Conservation (phyloP, 306 rosid species). For the Acacia crassicarpa region DNA sequence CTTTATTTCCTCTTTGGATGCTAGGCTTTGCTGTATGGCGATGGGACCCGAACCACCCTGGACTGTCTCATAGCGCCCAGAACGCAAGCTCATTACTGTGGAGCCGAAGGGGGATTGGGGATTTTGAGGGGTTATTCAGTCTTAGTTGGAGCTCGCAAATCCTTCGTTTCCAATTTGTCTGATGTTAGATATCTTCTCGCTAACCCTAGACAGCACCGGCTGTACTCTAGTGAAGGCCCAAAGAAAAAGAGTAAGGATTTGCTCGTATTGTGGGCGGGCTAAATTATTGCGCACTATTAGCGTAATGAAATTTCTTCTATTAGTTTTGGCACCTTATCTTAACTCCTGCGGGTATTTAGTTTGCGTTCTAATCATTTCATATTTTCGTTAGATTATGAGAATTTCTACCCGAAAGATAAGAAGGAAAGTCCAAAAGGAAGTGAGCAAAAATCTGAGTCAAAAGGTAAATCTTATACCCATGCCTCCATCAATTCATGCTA, state of each 20-base stretch:
- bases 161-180: conserved; percentile 41
- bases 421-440: conserved; percentile 78
- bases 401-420: conserved; percentile 85
- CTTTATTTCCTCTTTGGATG: conserved; percentile 17
- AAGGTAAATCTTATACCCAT: conserved; percentile 47
- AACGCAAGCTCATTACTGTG: conserved; percentile 43
- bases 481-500: not conserved
- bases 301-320: not conserved
- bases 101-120: conserved; percentile 57
- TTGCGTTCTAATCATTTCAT: conserved; percentile 21
- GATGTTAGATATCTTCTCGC: conserved; percentile 51
- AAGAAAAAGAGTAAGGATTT: conserved; percentile 77
- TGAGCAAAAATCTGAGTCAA: conserved; percentile 71
- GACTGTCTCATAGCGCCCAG: conserved; percentile 32
- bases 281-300: not conserved
- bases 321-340: not conserved
- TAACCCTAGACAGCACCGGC: conserved; percentile 61
- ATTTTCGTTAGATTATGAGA: conserved; percentile 70
- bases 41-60: conserved; percentile 47
- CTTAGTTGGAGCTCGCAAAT: conserved; percentile 44
- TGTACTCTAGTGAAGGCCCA: conserved; percentile 79
- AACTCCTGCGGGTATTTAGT: not conserved
- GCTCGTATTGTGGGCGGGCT: not conserved
- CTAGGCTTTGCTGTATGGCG: conserved; percentile 55
- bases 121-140: conserved; percentile 55